phyloP scores from a whole-genome alignment of 2,329 filamentous ascomycete genomes.

The Aspergillus unguis region DNA sequence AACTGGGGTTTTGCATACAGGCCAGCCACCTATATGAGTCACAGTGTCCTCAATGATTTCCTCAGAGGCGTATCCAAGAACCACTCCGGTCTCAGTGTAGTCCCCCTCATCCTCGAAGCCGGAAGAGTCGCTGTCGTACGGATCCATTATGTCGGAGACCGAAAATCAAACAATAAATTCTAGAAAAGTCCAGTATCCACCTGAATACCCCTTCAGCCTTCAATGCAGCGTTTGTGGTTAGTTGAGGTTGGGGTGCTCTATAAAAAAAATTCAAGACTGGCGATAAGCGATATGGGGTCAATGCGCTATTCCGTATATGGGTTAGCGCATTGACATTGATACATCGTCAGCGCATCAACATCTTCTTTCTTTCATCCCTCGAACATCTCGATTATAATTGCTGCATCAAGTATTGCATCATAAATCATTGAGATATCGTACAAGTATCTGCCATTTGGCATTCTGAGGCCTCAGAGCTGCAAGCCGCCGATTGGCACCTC shows the following conservation, averaged over 20 bases:
- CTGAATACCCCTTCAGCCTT: neutral
- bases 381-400: too few species aligned
- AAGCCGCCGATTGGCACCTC: too few species aligned
- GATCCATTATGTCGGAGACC: constrained; percentile 55
- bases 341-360: constrained; percentile 6
- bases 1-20: constrained; percentile 58
- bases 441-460: neutral
- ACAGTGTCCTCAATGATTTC: constrained; percentile 77
- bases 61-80: constrained; percentile 83
- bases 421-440: neutral
- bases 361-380: neutral
- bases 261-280: constrained; percentile 15
- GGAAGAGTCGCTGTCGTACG: constrained; percentile 85
- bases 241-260: neutral
- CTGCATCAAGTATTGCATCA: neutral
- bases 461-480: too few species aligned
- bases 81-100: constrained; percentile 67
- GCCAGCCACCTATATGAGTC: constrained; percentile 81
- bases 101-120: constrained; percentile 59
- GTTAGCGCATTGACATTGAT: constrained; percentile 9
- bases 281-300: constrained; percentile 22
- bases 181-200: neutral
- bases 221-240: neutral
- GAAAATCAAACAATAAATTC: too few species aligned
- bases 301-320: constrained; percentile 6